Conservation (phyloP, 176 grass and related monocot genomes). For the Olyra latifolia region DNA sequence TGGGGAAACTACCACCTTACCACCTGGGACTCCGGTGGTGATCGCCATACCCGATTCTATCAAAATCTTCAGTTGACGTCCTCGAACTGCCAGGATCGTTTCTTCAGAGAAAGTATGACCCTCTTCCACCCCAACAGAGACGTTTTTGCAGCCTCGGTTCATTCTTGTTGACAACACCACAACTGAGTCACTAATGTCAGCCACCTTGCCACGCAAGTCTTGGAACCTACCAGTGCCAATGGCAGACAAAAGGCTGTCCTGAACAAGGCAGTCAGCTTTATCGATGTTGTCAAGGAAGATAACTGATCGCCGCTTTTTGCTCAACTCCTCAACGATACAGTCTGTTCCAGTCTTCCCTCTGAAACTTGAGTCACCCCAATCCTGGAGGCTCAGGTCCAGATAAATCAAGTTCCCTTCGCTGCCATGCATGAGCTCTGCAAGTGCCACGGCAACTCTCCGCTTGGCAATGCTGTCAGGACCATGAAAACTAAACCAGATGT, state of each 20-base stretch:
- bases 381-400: conserved; percentile 65
- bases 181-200: conserved; percentile 55
- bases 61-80: conserved; percentile 67
- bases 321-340: conserved; percentile 66
- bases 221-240: conserved; percentile 56
- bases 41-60: conserved; percentile 11
- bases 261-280: conserved; percentile 65
- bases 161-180: conserved; percentile 66
- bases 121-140: conserved; percentile 35
- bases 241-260: conserved; percentile 50
- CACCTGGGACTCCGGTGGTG: conserved; percentile 13
- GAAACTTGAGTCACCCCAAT: conserved; percentile 39
- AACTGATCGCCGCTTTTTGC: conserved; percentile 57
- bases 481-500: conserved; percentile 86
- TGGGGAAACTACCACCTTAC: conserved; percentile 32
- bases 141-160: conserved; percentile 18
- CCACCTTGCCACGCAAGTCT: conserved; percentile 50
- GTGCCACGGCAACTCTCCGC: conserved; percentile 53
- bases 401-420: conserved; percentile 64
- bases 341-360: conserved; percentile 79
- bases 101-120: conserved; percentile 57
- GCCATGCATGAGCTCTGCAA: conserved; percentile 68
- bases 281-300: conserved; percentile 83
- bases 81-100: conserved; percentile 47
- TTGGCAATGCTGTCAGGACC: conserved; percentile 72